Conservation (phyloP, 1,139 yeast species). For the Blastobotrys ciferrii region DNA sequence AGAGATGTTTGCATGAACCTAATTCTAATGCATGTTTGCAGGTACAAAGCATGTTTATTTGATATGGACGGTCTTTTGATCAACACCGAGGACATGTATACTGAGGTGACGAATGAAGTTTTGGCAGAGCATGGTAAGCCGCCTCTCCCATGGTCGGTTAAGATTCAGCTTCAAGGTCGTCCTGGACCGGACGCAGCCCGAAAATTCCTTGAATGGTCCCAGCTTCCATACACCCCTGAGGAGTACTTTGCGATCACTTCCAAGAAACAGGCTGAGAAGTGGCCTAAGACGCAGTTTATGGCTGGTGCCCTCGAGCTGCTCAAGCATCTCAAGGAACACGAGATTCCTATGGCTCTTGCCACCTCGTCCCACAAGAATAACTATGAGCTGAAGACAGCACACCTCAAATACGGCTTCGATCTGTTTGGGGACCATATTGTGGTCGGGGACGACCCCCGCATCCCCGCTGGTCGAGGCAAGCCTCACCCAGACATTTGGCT, state of each 20-base stretch:
- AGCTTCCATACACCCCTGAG: conserved; percentile 63
- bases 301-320: conserved; percentile 84
- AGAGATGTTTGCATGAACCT: no score
- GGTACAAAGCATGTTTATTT: conserved; percentile 76
- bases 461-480: conserved; percentile 83
- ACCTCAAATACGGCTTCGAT: conserved; percentile 58
- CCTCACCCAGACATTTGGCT: conserved; percentile 93
- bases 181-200: conserved; percentile 74
- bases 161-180: conserved; percentile 80
- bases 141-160: conserved; percentile 85
- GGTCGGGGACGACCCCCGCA: conserved; percentile 83
- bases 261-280: conserved; percentile 53
- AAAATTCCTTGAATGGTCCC: conserved; percentile 63
- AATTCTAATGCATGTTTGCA: neutral
- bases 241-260: conserved; percentile 54
- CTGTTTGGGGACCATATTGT: conserved; percentile 67
- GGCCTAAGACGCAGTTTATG: conserved; percentile 64
- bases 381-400: conserved; percentile 65
- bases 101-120: conserved; percentile 66
- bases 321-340: conserved; percentile 45
- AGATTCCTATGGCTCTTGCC: conserved; percentile 86
- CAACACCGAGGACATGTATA: conserved; percentile 88
- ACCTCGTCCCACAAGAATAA: conserved; percentile 72
- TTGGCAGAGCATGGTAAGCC: conserved; percentile 70
- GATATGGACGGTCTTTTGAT: conserved; percentile 95